Base-by-base conservation (phyloP, 2,329 filamentous ascomycete genomes). In the Pezicula neosporulosa region DNA sequence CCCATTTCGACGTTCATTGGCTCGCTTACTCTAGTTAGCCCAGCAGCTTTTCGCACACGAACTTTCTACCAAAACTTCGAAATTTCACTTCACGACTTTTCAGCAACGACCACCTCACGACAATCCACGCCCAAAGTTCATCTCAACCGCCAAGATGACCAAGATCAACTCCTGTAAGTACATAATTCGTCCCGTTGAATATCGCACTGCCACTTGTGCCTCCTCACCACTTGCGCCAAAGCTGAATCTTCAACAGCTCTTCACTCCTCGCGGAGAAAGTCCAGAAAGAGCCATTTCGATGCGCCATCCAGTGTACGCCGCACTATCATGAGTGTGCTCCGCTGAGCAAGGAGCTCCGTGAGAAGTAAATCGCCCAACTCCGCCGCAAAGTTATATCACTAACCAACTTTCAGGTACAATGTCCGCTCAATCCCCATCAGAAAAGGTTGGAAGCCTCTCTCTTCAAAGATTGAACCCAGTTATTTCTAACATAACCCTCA, bases 201-300 rank as follows among this genome's bases (percentile, higher is more conserved):
- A 51, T 21, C 12, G 39, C 38, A 53, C 39, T 41, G 37, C 24
- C 24, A 21, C 35, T 44, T 24, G 19, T 13, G 10, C 37, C 39
- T 51, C 33, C 46, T 16, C 24, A 39, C 24, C 19, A 48, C 48
- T 28, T 39, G 49, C 43, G 53, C 48, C 44, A 47, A 47, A 36
- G 38, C 27, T 41, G 60, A 44, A 59, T 52, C 9, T 44, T 49
- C 24, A 38, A 45, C 62, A 87, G 83, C 73, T 68, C 71, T 90
- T 70, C 74, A 81, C 76, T 90, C 89, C 77, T 96, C 91, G 72
- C 86, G 93, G 80, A 88, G 93, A 81, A 99, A 99, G 90, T 94
- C 90, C 80, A 90, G 94, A 78, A 96, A 96, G 84, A 89, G 90
- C 74, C 93, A 99, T 85, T 99, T 96, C 86, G 81, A 83, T 74